Conservation (phyloP, 2,329 filamentous ascomycete species). For the Domatiomyces globalis region DNA sequence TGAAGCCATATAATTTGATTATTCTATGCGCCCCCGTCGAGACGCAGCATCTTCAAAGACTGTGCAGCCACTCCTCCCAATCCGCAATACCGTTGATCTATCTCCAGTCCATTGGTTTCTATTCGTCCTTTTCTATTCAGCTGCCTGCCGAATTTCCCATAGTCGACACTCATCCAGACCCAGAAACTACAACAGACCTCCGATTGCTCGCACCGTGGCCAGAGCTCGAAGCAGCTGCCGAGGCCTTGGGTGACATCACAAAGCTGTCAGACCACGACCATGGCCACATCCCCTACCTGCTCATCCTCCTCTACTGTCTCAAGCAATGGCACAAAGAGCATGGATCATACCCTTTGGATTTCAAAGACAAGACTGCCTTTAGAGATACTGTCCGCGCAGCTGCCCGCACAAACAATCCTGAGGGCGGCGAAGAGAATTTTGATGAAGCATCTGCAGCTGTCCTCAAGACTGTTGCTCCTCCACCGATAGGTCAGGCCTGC, state of each 20-base stretch:
- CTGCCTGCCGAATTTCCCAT: constrained; percentile 74
- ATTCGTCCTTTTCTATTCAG: constrained; percentile 70
- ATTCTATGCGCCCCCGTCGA: constrained; percentile 47
- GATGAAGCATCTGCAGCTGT: constrained; percentile 82
- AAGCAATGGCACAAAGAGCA: constrained; percentile 63
- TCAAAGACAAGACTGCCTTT: constrained; percentile 78
- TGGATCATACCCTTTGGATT: constrained; percentile 55
- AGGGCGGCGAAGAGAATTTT: constrained; percentile 92
- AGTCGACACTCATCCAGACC: constrained; percentile 88
- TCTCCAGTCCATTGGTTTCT: constrained; percentile 82
- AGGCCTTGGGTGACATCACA: constrained; percentile 53
- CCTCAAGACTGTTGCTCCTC: constrained; percentile 64
- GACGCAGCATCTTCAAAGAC: constrained; percentile 34
- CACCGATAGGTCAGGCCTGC: constrained; percentile 53
- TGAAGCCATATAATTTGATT: constrained; percentile 43
- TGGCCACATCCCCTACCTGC: constrained; percentile 78
- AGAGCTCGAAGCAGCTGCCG: constrained; percentile 55
- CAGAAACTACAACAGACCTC: constrained; percentile 70
- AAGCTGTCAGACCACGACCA: constrained; percentile 64
- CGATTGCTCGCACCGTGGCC: constrained; percentile 76
- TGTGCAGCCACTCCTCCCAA: constrained; percentile 38
- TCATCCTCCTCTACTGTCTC: constrained; percentile 69
- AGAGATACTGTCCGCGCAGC: constrained; percentile 52
- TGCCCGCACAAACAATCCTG: constrained; percentile 57
- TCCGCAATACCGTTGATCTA: constrained; percentile 62